Evolutionary conservation across 768 basidiomycete genomes (phyloP).

Genomic region (Clavaria fumosa): DNA sequence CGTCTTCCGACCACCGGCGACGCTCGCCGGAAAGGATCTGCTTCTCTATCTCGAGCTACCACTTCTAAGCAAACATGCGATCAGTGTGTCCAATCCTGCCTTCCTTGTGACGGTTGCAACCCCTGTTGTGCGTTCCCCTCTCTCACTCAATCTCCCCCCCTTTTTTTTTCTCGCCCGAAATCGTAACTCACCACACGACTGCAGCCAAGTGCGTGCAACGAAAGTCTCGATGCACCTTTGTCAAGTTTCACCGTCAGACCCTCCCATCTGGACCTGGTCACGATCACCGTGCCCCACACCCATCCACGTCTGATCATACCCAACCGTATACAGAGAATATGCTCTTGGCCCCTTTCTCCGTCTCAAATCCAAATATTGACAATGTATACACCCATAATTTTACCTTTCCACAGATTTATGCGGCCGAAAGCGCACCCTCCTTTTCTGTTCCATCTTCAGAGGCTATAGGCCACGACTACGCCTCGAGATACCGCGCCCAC

Average conservation of each 20-base stretch:
- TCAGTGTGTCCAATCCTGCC: constrained; percentile 60
- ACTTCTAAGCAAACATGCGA: constrained; percentile 78
- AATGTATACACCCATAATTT: constrained; percentile 13
- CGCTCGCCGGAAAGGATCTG: constrained; percentile 48
- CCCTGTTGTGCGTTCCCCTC: constrained; percentile 45
- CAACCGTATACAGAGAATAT: constrained; percentile 25
- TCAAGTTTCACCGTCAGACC: constrained; percentile 73
- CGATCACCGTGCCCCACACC: constrained; percentile 16
- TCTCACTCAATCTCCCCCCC: constrained; percentile 1
- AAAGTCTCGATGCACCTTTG: constrained; percentile 61
- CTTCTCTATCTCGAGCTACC: constrained; percentile 53
- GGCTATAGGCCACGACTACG: constrained; percentile 23
- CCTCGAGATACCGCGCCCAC: constrained; percentile 32
- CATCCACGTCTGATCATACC: constrained; percentile 17
- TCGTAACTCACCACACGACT: no score
- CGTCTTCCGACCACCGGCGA: constrained; percentile 24
- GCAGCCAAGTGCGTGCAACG: constrained; percentile 61
- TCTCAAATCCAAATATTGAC: constrained; percentile 18
- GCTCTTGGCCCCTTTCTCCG: constrained; percentile 24
- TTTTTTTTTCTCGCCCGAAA: constrained; percentile 6
- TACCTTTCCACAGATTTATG: constrained; percentile 14
- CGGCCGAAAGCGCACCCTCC: constrained; percentile 7
- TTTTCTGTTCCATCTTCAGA: constrained; percentile 5
- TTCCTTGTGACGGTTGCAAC: constrained; percentile 68
- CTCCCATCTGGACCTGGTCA: constrained; percentile 68